These are phyloP conservation scores for Ceratobasidium sp. DNA, from an alignment of 1,284 basidiomycete species.

Conservation along the genomic window DNA sequence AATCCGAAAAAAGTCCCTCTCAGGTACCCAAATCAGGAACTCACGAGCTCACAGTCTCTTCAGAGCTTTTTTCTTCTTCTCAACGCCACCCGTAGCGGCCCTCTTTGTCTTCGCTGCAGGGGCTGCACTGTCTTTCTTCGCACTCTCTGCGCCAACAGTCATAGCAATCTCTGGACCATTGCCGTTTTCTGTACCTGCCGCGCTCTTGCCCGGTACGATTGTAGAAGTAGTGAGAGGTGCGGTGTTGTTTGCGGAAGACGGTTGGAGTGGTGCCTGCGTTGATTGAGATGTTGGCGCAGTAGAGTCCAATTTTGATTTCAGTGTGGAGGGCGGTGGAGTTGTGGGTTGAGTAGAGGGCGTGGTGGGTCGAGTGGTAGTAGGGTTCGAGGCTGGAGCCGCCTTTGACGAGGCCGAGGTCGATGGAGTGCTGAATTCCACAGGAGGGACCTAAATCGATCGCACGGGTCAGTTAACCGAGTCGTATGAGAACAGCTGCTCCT, in stretches of 20 bases:
- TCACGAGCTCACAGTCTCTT: slow-evolving; percentile 72
- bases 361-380: slow-evolving; percentile 50
- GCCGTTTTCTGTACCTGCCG: slow-evolving; percentile 62
- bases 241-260: slow-evolving; percentile 62
- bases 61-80: slow-evolving; percentile 87
- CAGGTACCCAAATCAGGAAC: not conserved
- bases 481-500: not conserved
- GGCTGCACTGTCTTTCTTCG: slow-evolving; percentile 69
- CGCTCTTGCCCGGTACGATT: slow-evolving; percentile 74
- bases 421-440: slow-evolving; percentile 73
- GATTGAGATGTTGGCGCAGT: slow-evolving; percentile 8
- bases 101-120: slow-evolving; percentile 58
- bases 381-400: slow-evolving; percentile 47
- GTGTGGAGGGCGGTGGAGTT: slow-evolving; percentile 4
- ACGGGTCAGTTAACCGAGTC: not conserved
- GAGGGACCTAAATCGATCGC: slow-evolving; percentile 63
- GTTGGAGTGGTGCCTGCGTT: slow-evolving; percentile 58
- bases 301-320: slow-evolving; percentile 35
- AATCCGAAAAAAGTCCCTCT: not conserved
- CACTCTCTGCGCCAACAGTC: slow-evolving; percentile 54
- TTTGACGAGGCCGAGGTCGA: slow-evolving; percentile 43
- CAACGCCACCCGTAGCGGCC: slow-evolving; percentile 58
- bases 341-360: slow-evolving; percentile 1
- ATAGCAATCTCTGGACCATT: slow-evolving; percentile 51
- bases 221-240: slow-evolving; percentile 66